Conservation (phyloP, 1,284 basidiomycete species). For the Irpex sp. region DNA sequence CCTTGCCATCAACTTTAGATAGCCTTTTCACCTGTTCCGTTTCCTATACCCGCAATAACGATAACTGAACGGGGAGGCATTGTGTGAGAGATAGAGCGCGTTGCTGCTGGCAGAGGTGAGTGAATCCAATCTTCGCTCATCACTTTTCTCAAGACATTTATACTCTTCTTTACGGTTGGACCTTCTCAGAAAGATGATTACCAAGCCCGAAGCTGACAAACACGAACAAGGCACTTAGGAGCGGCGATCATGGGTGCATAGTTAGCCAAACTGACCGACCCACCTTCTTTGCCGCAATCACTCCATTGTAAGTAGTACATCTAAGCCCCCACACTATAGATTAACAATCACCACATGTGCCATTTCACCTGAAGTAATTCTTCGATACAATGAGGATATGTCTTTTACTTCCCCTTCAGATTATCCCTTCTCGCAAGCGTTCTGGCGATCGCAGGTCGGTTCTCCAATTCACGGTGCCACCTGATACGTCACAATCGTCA, state of each 20-base stretch:
- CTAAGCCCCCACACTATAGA: too few species aligned
- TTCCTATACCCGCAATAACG: constrained; percentile 9
- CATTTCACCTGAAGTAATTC: too few species aligned
- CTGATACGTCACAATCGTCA: neutral
- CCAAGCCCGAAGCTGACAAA: neutral
- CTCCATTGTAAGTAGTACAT: too few species aligned
- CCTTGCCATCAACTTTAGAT: neutral
- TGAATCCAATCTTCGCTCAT: neutral
- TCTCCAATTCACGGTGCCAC: constrained; percentile 4
- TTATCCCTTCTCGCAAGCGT: neutral
- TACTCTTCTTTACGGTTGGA: neutral
- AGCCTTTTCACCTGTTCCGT: constrained; percentile 4
- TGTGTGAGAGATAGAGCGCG: neutral
- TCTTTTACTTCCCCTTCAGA: neutral
- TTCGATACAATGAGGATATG: too few species aligned
- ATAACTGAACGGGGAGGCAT: constrained; percentile 2
- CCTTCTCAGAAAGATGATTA: neutral
- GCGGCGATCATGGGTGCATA: too few species aligned
- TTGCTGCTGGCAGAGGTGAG: neutral
- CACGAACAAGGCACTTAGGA: neutral
- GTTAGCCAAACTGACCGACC: too few species aligned
- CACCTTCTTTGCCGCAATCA: too few species aligned
- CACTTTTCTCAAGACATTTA: neutral
- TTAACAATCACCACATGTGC: too few species aligned
- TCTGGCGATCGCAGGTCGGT: neutral